Base-by-base conservation (phyloP, 1,284 basidiomycete species). In the Trametes polyzona region DNA sequence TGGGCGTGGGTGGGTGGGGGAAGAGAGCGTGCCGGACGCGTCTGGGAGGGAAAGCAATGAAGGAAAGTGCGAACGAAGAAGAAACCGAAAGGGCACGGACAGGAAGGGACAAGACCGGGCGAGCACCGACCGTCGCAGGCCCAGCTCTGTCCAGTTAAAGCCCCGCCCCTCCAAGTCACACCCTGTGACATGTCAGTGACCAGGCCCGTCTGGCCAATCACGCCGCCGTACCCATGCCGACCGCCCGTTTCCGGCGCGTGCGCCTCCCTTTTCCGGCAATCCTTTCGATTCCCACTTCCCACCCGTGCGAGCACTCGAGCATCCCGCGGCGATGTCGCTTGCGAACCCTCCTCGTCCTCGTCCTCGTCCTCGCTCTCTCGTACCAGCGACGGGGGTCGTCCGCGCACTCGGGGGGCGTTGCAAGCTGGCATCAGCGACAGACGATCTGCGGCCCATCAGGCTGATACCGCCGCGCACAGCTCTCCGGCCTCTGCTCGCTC, bases 11-110 rank as follows among this genome's bases (percentile, higher is more conserved):
- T 7, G 33, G 4, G 33, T 14, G 33, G 11, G 33, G 35, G 32
- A 14, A 43, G 64, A n/a, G n/a, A n/a, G 76, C 78, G 78, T 79
- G 71, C 78, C 77, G 64, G 79, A 79, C 79, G 80, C 79, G 57
- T 33, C 30, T 47, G 44, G 29, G 44, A 33, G 44, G n/a, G 44
- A 47, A 47, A 47, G 29, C 17, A 14, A 63, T 58, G 49, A 63
- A 57, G 53, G 63, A 65, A 42, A 62, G 63, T 11, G 41, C 54
- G 41, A 21, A 49, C n/a, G 17, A 51, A 27, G 36, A 36, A 35
- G 36, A 42, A 47, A 17, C 35, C 21, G 53, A 53, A 41, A 36
- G 23, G 52, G 47, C 30, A 42, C 48, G 40, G 24, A 29, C 21
- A n/a, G 37, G 49, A 41, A 40, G 23, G 37, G 30, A 40, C 32